Evolutionary conservation across 139 green algal species (phyloP).

Genomic region (Haematococcus sp.): DNA sequence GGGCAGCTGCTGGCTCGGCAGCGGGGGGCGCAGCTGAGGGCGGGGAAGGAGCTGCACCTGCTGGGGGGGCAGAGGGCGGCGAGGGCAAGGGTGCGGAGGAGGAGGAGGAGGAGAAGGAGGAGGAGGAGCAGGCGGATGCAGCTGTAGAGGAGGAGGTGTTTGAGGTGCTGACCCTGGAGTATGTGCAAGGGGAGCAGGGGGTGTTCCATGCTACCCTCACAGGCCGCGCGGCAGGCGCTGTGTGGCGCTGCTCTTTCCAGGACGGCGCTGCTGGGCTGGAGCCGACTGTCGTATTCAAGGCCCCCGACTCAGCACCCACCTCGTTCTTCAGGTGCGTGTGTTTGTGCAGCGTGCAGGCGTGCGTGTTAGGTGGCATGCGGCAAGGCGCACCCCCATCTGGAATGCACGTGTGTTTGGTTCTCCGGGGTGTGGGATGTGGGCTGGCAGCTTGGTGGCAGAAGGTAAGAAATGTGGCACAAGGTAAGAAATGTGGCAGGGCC

Average conservation of each 20-base stretch:
- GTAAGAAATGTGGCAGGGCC: too few relatives aligned
- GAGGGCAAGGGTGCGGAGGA: slow-evolving; percentile 6
- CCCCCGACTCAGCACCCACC: slow-evolving; percentile 16
- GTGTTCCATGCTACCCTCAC: slow-evolving; percentile 14
- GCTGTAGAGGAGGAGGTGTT: slow-evolving; percentile 10
- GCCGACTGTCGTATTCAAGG: background rate
- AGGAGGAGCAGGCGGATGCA: slow-evolving; percentile 3
- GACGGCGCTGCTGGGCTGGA: slow-evolving; percentile 6
- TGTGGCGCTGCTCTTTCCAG: slow-evolving; percentile 28
- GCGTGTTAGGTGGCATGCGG: too few relatives aligned
- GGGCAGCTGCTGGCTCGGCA: background rate
- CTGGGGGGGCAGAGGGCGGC: background rate
- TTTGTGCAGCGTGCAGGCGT: too few relatives aligned
- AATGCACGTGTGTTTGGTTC: too few relatives aligned
- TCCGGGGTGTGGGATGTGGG: too few relatives aligned
- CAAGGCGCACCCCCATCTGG: too few relatives aligned
- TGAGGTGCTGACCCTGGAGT: slow-evolving; percentile 21
- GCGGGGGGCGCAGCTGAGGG: background rate
- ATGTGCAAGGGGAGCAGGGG: background rate
- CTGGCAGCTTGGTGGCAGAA: too few relatives aligned
- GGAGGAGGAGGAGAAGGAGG: slow-evolving; percentile 19
- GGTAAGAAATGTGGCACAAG: too few relatives aligned
- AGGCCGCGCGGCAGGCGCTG: slow-evolving; percentile 6
- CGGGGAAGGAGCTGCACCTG: background rate
- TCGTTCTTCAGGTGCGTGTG: slow-evolving; percentile 14